phyloP scores from a whole-genome alignment of 2,329 filamentous ascomycete genomes.

The Aspergillus quadricinctus region DNA sequence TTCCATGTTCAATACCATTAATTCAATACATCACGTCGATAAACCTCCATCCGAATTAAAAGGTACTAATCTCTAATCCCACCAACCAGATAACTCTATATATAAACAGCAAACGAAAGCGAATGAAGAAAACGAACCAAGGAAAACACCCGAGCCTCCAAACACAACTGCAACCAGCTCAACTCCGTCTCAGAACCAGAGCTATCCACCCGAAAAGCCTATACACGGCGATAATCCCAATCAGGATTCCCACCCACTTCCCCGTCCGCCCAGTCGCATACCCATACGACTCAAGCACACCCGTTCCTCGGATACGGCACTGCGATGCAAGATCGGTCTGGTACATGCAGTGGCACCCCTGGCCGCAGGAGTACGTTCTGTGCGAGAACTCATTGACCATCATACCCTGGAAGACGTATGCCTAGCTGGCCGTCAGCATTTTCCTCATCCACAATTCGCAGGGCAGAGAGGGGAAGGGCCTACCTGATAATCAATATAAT shows the following conservation, averaged over 20 bases:
- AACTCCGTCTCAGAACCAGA: constrained; percentile 32
- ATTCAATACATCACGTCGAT: background rate
- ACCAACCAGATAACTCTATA: background rate
- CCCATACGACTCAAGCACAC: constrained; percentile 65
- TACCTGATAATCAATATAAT: constrained; percentile 81
- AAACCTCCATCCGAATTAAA: no score
- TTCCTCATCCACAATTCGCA: no score
- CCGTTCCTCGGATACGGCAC: constrained; percentile 67
- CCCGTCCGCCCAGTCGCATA: constrained; percentile 61
- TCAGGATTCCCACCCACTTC: constrained; percentile 70
- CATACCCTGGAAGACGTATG: constrained; percentile 86
- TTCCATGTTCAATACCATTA: background rate
- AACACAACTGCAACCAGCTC: background rate
- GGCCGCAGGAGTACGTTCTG: constrained; percentile 60
- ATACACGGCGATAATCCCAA: constrained; percentile 72
- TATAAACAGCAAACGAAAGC: background rate
- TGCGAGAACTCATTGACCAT: constrained; percentile 81
- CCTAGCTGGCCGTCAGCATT: no score
- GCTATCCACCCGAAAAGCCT: constrained; percentile 64
- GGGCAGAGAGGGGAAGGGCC: no score
- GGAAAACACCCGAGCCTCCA: no score
- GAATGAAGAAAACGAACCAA: background rate
- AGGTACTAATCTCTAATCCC: background rate
- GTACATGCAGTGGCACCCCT: constrained; percentile 67
- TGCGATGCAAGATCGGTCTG: constrained; percentile 55